Base-by-base conservation (phyloP, 805 yeast genomes). In the Wickerhamiella domercqiae region DNA sequence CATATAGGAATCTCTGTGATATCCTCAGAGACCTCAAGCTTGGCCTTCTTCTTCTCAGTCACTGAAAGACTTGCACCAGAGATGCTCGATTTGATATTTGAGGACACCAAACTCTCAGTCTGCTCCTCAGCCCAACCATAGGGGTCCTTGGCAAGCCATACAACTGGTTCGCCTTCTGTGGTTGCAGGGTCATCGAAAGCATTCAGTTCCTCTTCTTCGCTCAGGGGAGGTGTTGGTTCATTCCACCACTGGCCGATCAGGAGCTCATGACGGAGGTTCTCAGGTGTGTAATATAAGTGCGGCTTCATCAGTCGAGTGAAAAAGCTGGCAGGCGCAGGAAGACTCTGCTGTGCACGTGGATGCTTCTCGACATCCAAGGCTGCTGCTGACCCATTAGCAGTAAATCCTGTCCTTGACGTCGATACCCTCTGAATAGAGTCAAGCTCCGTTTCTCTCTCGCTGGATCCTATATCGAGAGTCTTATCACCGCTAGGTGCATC, bases 111-210 rank as follows among this genome's bases (percentile, higher is more conserved):
- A 30, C 71, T 62, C 29, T 67, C 68, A 17, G 79, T 74, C 48
- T 76, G 73, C 11, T 51, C 53, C 2, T 64, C 59, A 1, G 94
- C 78, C 48, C 82, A 68, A 1, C 97, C 97, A 70, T 73, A 71
- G 7, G 81, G 77, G 55, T 87, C 98, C 40, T 64, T 63, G n/a
- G 96, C 93, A 50, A 87, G 72, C 98, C 98, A 87, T 16, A 87
- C 60, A n/a, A 66, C 63, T 2, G 94, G 93, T 47, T 80, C 69
- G 32, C 64, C 55, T 0, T 77, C 77, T 20, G 71, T 61, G 14
- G 77, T 74, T 5, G 77, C 80, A 2, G 96, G 96, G 51, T 68
- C 70, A 50, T 73, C 72, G 57, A 77, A 87, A 0, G 94, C 90
- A 44, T 70, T 73, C 35, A 68, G 64, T 40, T 71, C 74, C 16